These are phyloP conservation scores for Aphanomyces euteiches DNA, from an alignment of 352 stramenopile genomes.

Conservation along the genomic window DNA sequence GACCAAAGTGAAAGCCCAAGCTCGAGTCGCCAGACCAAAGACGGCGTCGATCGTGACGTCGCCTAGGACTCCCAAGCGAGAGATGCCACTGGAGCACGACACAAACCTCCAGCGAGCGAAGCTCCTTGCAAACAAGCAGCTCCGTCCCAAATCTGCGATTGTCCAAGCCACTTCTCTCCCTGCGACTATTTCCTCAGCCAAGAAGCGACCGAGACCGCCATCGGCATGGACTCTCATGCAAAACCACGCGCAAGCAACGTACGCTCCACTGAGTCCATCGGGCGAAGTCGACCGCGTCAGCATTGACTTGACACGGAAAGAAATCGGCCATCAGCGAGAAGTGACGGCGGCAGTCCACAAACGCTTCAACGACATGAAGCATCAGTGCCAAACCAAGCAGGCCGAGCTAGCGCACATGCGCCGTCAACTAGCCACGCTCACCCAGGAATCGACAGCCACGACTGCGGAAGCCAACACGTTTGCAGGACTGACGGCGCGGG, in stretches of 20 bases:
- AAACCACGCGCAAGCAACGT: background rate
- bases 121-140: conserved; percentile 3
- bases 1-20: background rate
- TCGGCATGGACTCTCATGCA: conserved; percentile 18
- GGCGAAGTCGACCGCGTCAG: background rate
- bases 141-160: background rate
- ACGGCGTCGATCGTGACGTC: background rate
- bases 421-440: conserved; percentile 40
- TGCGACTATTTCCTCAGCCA: background rate
- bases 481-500: conserved; percentile 13
- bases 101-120: conserved; percentile 4
- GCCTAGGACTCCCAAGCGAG: background rate
- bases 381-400: conserved; percentile 36
- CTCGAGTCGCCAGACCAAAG: background rate
- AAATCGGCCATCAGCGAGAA: conserved; percentile 51
- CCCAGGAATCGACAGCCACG: conserved; percentile 13
- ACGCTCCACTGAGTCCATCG: background rate
- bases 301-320: conserved; percentile 36
- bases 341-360: conserved; percentile 46
- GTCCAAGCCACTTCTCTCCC: background rate
- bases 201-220: conserved; percentile 5
- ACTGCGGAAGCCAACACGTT: background rate
- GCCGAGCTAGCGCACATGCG: conserved; percentile 43
- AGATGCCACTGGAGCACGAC: background rate
- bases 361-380: conserved; percentile 46